Conservation (phyloP, 139 green algal genomes). For the Haematococcus sp. region DNA sequence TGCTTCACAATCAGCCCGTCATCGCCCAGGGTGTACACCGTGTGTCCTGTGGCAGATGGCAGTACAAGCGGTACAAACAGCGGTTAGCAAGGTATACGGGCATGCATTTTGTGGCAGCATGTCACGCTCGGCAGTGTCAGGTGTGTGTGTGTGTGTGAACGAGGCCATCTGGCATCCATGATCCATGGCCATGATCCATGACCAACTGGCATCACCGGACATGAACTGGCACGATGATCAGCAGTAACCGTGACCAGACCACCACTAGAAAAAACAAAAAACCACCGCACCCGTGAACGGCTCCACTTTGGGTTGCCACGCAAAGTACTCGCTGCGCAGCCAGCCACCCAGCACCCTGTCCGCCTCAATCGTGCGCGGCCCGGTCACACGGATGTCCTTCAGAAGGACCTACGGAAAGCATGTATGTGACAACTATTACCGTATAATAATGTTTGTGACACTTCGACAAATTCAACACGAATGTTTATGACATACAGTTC, state of each 20-base stretch:
- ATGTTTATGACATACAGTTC: no score
- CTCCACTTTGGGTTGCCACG: conserved; percentile 65
- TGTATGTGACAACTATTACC: conserved; percentile 7
- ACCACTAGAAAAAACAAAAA: no score
- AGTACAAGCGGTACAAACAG: background rate
- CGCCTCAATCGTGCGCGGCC: conserved; percentile 54
- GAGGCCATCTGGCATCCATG: no score
- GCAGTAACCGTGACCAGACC: no score
- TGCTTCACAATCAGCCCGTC: conserved; percentile 57
- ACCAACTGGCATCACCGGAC: no score
- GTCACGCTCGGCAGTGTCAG: no score
- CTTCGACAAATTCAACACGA: no score
- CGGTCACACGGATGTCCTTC: conserved; percentile 55
- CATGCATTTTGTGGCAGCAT: no score
- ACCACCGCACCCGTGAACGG: conserved; percentile 47
- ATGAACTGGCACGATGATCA: no score
- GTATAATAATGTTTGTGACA: background rate
- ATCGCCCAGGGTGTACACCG: conserved; percentile 49
- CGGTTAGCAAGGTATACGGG: no score
- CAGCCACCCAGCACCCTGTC: conserved; percentile 58
- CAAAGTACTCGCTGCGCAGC: conserved; percentile 54
- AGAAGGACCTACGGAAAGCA: conserved; percentile 36
- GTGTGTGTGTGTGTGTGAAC: no score
- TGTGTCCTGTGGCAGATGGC: conserved; percentile 39
- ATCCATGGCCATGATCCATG: no score